A percentile compares a stretch with the other conserved stretches of the same genome.
Conservation (phyloP, 2,329 filamentous ascomycete genomes). For the Blastomyces parvus region DNA sequence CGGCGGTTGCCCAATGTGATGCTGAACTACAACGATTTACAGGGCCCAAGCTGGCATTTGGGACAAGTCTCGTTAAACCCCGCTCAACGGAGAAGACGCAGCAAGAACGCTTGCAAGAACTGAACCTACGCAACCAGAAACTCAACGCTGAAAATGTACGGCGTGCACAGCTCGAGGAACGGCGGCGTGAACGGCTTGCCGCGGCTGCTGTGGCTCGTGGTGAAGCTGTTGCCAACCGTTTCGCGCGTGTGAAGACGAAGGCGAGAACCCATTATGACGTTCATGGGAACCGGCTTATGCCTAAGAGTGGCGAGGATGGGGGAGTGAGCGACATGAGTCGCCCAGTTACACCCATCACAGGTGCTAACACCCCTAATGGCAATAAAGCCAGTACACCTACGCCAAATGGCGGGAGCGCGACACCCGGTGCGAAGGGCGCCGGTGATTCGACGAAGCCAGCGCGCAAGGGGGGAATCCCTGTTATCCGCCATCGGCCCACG, state of each 20-base stretch:
- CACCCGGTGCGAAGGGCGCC: constrained; percentile 17
- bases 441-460: constrained; percentile 28
- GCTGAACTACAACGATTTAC: constrained; percentile 39
- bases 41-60: constrained; percentile 61
- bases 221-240: constrained; percentile 47
- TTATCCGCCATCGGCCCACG: constrained; percentile 66
- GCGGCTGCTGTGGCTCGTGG: constrained; percentile 55
- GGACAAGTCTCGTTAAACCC: constrained; percentile 54
- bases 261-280: constrained; percentile 60
- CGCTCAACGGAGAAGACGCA: constrained; percentile 49
- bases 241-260: constrained; percentile 55
- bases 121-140: constrained; percentile 77
- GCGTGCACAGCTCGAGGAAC: constrained; percentile 77
- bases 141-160: constrained; percentile 85
- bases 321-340: constrained; percentile 33
- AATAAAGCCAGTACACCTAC: constrained; percentile 46
- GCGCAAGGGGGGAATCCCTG: constrained; percentile 47
- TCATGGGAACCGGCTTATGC: constrained; percentile 37
- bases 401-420: constrained; percentile 38
- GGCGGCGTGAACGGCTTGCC: constrained; percentile 51
- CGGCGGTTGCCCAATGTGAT: constrained; percentile 42
- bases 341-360: constrained; percentile 42
- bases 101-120: constrained; percentile 70
- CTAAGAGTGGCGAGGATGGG: constrained; percentile 22
- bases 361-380: constrained; percentile 46